Conservation (phyloP, 768 basidiomycete genomes). For the Boletus patriciae region DNA sequence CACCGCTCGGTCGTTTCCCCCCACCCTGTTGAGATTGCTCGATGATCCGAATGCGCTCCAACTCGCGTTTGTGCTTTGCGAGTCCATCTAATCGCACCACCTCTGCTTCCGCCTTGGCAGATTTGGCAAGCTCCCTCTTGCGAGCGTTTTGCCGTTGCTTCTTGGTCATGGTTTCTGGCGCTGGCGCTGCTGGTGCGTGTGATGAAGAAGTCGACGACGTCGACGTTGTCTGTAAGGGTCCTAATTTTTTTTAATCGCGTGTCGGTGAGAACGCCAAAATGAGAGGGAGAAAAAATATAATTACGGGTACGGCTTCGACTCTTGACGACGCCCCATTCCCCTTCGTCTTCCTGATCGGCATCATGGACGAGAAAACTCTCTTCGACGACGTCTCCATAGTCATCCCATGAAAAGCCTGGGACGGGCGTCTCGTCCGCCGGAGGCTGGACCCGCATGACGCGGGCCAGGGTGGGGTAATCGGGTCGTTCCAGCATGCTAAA, state of each 20-base stretch:
- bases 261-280: slow-evolving; percentile 2
- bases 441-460: slow-evolving; percentile 69
- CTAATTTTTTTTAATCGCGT: slow-evolving; percentile 7
- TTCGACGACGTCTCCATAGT: slow-evolving; percentile 67
- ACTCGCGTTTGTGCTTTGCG: slow-evolving; percentile 58
- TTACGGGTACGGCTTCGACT: slow-evolving; percentile 48
- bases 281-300: slow-evolving; percentile 10
- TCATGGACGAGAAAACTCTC: slow-evolving; percentile 46
- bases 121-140: slow-evolving; percentile 57
- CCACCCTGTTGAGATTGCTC: slow-evolving; percentile 39
- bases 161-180: slow-evolving; percentile 56
- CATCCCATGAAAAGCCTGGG: slow-evolving; percentile 69
- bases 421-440: slow-evolving; percentile 57
- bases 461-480: slow-evolving; percentile 53
- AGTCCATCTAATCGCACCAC: slow-evolving; percentile 48
- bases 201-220: slow-evolving; percentile 12
- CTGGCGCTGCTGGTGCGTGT: slow-evolving; percentile 35
- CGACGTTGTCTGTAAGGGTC: slow-evolving; percentile 8
- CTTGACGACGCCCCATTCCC: slow-evolving; percentile 74
- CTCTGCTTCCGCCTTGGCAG: slow-evolving; percentile 56
- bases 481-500: slow-evolving; percentile 63
- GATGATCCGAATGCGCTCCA: slow-evolving; percentile 53
- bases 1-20: slow-evolving; percentile 44
- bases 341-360: slow-evolving; percentile 72
- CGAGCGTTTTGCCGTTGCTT: slow-evolving; percentile 68